A percentile compares a stretch with the other conserved stretches of the same genome.
phyloP scores from a whole-genome alignment of 164 flowering plant species.

The Vitis rupestris region DNA sequence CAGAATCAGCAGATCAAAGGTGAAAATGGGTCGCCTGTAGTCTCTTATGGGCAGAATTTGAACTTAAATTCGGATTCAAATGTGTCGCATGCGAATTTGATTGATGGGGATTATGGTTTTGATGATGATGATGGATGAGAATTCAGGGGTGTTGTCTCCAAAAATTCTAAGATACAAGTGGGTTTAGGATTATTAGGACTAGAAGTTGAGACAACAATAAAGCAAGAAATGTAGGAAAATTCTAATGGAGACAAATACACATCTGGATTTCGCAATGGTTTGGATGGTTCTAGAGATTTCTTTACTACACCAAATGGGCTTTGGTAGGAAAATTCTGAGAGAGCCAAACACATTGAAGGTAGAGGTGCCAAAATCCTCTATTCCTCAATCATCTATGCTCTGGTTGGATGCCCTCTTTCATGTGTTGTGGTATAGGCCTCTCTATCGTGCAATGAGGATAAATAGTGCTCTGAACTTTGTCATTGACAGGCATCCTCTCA shows the following conservation, averaged over 20 bases:
- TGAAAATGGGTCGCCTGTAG: conserved; percentile 12
- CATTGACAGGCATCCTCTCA: too few species aligned
- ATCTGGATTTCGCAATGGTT: too few species aligned
- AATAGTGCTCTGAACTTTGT: too few species aligned
- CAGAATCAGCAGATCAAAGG: conserved; percentile 24
- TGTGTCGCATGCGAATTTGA: conserved; percentile 13
- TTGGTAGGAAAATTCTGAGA: too few species aligned
- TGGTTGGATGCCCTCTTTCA: too few species aligned
- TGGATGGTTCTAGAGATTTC: too few species aligned
- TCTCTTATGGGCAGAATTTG: neutral
- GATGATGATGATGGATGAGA: conserved; percentile 54
- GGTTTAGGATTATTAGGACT: conserved; percentile 8
- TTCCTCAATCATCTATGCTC: too few species aligned
- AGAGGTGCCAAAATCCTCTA: too few species aligned
- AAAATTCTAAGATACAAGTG: conserved; percentile 21
- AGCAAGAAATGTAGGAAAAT: conserved; percentile 3
- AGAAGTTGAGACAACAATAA: conserved; percentile 8
- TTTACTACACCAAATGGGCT: too few species aligned
- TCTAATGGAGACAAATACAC: neutral
- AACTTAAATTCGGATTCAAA: conserved; percentile 11
- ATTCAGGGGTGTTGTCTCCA: conserved; percentile 40
- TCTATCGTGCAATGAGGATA: too few species aligned
- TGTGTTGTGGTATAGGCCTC: too few species aligned
- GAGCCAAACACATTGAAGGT: too few species aligned
- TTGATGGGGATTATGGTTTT: conserved; percentile 12